phyloP scores from a whole-genome alignment of 1,284 basidiomycete genomes.

The Cutaneotrichosporon sp. region DNA sequence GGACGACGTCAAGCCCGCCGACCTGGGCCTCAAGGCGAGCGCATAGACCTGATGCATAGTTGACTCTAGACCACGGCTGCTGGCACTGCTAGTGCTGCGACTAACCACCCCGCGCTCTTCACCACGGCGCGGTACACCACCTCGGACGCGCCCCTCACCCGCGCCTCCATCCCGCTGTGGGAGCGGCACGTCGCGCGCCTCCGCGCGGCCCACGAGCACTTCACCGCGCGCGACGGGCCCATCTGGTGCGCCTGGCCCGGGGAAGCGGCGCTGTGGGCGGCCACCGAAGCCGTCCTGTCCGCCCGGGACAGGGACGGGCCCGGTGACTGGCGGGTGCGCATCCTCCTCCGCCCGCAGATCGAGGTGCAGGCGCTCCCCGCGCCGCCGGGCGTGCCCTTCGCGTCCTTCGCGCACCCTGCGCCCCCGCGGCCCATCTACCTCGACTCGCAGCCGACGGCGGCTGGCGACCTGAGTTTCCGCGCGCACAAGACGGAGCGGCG shows the following conservation, averaged over 20 bases:
- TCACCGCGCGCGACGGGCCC: conserved; percentile 23
- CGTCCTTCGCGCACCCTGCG: neutral
- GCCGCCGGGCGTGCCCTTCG: conserved; percentile 33
- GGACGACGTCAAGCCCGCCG: conserved; percentile 17
- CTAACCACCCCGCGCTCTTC: conserved; percentile 31
- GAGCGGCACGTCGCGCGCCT: conserved; percentile 38
- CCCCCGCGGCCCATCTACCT: conserved; percentile 31
- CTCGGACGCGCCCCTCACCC: conserved; percentile 9
- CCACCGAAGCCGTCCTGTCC: conserved; percentile 21
- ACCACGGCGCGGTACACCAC: conserved; percentile 45
- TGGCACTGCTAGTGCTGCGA: neutral
- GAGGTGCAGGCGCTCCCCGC: conserved; percentile 38
- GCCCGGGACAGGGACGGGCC: neutral
- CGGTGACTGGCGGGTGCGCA: conserved; percentile 15
- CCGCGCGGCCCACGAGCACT: conserved; percentile 34
- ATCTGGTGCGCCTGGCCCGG: conserved; percentile 39
- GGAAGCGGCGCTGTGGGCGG: conserved; percentile 32
- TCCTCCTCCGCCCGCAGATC: conserved; percentile 30
- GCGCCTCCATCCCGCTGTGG: conserved; percentile 32
- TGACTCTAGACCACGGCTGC: conserved; percentile 8
- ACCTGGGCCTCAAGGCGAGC: conserved; percentile 8
- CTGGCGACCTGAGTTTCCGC: conserved; percentile 17
- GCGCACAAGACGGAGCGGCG: conserved; percentile 45
- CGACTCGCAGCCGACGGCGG: conserved; percentile 22
- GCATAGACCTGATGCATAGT: conserved; percentile 11